A percentile compares a stretch with the other conserved stretches of the same genome.
phyloP scores from a whole-genome alignment of 768 basidiomycete species.

The Pleurotus citrinopileatus region DNA sequence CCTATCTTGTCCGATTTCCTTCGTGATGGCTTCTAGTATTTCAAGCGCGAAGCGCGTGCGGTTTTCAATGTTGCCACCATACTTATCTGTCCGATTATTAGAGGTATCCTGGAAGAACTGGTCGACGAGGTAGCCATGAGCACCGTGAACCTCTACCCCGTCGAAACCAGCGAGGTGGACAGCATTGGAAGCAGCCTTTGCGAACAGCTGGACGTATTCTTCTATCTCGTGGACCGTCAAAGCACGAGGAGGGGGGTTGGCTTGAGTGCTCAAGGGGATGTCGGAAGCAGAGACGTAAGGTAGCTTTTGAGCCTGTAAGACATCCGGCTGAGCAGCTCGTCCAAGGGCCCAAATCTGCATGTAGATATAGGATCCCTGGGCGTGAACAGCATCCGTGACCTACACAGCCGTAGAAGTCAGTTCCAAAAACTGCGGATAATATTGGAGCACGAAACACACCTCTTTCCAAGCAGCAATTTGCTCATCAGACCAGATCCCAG shows the following conservation, averaged over 20 bases:
- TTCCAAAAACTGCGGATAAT: not conserved
- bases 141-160: conserved; percentile 27
- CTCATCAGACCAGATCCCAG: conserved; percentile 43
- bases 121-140: conserved; percentile 32
- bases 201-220: conserved; percentile 39
- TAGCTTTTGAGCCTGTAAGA: conserved; percentile 34
- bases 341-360: conserved; percentile 60
- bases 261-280: conserved; percentile 15
- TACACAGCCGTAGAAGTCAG: no score
- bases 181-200: conserved; percentile 40
- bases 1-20: conserved; percentile 48
- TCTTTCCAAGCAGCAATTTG: conserved; percentile 59
- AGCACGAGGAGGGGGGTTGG: conserved; percentile 11
- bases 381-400: conserved; percentile 53
- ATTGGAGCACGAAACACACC: conserved; percentile 27
- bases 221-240: conserved; percentile 37
- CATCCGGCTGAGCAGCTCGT: conserved; percentile 30
- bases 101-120: conserved; percentile 32
- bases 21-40: conserved; percentile 33
- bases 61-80: conserved; percentile 43
- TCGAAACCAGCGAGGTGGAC: conserved; percentile 35
- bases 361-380: conserved; percentile 43
- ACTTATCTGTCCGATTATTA: conserved; percentile 39
- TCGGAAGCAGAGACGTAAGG: conserved; percentile 31
- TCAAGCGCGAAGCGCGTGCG: conserved; percentile 37